phyloP scores from a whole-genome alignment of 352 stramenopile species.

The Phytophthora pini region DNA sequence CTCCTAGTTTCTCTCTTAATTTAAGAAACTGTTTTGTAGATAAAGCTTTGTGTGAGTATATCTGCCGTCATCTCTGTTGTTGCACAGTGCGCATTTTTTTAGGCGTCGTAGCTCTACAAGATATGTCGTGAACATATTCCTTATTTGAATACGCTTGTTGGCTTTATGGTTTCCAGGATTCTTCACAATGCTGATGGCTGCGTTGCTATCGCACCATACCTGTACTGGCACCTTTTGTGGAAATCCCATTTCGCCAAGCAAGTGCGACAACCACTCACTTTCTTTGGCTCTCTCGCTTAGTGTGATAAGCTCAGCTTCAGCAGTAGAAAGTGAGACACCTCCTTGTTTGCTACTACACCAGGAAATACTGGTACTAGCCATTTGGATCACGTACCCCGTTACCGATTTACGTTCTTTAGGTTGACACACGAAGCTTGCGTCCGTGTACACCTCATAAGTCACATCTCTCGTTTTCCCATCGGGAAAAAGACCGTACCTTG shows the following conservation, averaged over 20 bases:
- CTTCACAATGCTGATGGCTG: slow-evolving; percentile 14
- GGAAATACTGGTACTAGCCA: slow-evolving; percentile 2
- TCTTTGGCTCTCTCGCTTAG: slow-evolving; percentile 11
- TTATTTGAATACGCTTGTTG: slow-evolving; percentile 34
- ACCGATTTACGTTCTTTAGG: slow-evolving; percentile 14
- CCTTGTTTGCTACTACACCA: slow-evolving; percentile 17
- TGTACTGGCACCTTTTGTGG: slow-evolving; percentile 7
- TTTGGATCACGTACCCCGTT: slow-evolving; percentile 5
- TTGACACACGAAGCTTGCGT: slow-evolving; percentile 8
- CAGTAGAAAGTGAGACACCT: slow-evolving; percentile 13
- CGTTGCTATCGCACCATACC: slow-evolving; percentile 14
- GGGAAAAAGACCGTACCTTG: slow-evolving; percentile 13
- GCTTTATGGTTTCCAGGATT: slow-evolving; percentile 18
- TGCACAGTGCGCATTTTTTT: slow-evolving; percentile 10
- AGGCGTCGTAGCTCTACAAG: slow-evolving; percentile 10
- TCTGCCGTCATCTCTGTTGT: slow-evolving; percentile 27
- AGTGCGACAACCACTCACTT: slow-evolving; percentile 11
- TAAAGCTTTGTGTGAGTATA: slow-evolving; percentile 26
- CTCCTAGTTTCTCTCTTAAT: slow-evolving; percentile 20
- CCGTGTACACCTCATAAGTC: slow-evolving; percentile 7
- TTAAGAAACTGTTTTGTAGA: slow-evolving; percentile 25
- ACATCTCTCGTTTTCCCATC: slow-evolving; percentile 12
- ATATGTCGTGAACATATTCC: slow-evolving; percentile 23
- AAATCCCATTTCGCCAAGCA: slow-evolving; percentile 16
- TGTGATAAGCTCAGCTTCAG: slow-evolving; percentile 16